Conservation (phyloP, 2,329 filamentous ascomycete genomes). For the Sordariomycetes sp. region DNA sequence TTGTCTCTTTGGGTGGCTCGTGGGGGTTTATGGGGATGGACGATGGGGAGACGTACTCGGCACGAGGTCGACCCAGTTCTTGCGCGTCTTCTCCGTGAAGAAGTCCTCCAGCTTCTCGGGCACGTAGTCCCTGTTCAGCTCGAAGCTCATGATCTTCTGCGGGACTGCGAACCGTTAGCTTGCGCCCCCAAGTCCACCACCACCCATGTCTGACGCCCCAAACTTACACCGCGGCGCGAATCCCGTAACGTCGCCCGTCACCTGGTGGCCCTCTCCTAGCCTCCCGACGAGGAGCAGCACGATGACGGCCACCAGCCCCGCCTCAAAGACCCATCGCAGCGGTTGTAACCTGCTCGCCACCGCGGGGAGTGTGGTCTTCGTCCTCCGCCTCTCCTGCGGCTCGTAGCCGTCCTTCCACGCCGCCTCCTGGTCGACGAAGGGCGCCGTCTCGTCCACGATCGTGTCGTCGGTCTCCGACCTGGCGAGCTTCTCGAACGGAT, state of each 20-base stretch:
- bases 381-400: background rate
- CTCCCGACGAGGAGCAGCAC: constrained; percentile 21
- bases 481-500: background rate
- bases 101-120: constrained; percentile 27
- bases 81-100: constrained; percentile 20
- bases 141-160: constrained; percentile 26
- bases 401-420: constrained; percentile 2
- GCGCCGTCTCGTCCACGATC: background rate
- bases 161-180: constrained; percentile 16
- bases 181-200: background rate
- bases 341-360: background rate
- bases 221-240: constrained; percentile 25
- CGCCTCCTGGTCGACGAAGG: constrained; percentile 1
- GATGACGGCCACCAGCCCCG: constrained; percentile 21
- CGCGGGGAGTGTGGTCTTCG: background rate
- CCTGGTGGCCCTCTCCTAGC: constrained; percentile 12
- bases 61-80: constrained; percentile 26
- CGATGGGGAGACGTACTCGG: constrained; percentile 14
- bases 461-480: background rate
- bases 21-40: background rate
- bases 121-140: constrained; percentile 22
- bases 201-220: background rate
- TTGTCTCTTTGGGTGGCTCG: background rate
- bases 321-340: constrained; percentile 19
- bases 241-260: constrained; percentile 25